Evolutionary conservation across 2,329 filamentous ascomycete genomes (phyloP).

Genomic region (Coniosporium tulheliwenetii): DNA sequence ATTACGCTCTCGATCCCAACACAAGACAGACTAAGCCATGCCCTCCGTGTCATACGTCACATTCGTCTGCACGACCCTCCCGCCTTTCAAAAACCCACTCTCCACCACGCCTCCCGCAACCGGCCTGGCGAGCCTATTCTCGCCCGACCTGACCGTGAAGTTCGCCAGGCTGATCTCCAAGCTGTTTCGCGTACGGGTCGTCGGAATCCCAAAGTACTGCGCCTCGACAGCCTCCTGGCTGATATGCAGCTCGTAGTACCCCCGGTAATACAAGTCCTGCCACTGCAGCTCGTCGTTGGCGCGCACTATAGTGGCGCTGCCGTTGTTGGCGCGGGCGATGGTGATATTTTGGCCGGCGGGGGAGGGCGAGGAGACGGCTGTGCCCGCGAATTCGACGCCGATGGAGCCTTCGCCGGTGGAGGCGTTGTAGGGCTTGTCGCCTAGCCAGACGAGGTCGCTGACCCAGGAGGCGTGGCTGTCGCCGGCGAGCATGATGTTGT

Average conservation of each 20-base stretch:
- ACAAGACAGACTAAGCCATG: too few species aligned
- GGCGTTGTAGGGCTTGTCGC: slow-evolving; percentile 22
- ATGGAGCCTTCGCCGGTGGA: slow-evolving; percentile 23
- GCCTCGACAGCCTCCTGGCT: slow-evolving; percentile 42
- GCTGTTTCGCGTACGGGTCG: slow-evolving; percentile 40
- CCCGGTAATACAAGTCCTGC: slow-evolving; percentile 59
- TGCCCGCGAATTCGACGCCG: slow-evolving; percentile 42
- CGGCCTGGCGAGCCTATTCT: slow-evolving; percentile 39
- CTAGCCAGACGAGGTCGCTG: slow-evolving; percentile 28
- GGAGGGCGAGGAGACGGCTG: slow-evolving; percentile 46
- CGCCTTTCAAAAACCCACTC: slow-evolving; percentile 40
- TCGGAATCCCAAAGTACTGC: slow-evolving; percentile 48
- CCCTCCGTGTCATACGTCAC: slow-evolving; percentile 15
- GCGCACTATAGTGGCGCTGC: slow-evolving; percentile 26
- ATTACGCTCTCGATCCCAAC: too few species aligned
- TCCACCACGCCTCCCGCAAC: slow-evolving; percentile 35
- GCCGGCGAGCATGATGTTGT: slow-evolving; percentile 59
- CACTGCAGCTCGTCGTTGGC: slow-evolving; percentile 53
- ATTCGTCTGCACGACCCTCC: slow-evolving; percentile 20
- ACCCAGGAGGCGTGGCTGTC: slow-evolving; percentile 52
- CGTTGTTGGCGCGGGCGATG: slow-evolving; percentile 33
- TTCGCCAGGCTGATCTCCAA: slow-evolving; percentile 54
- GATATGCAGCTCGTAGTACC: slow-evolving; percentile 53
- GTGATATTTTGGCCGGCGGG: slow-evolving; percentile 45
- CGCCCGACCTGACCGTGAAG: slow-evolving; percentile 49